phyloP scores from a whole-genome alignment of 176 grass and related monocot species.

The Poa annua region DNA sequence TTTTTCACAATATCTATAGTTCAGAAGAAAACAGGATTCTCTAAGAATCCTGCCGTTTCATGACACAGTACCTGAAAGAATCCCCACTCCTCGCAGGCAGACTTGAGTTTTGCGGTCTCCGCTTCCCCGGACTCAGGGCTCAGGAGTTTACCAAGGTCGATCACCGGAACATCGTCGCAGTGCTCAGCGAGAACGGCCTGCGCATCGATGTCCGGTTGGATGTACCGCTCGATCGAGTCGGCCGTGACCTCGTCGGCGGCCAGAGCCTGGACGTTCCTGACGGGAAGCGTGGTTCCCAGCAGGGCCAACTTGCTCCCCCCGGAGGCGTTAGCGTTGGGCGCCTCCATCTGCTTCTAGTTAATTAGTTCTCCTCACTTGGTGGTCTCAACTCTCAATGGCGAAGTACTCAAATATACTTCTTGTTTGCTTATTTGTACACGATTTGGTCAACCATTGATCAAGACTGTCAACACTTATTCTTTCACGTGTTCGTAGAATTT shows the following conservation, averaged over 20 bases:
- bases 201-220: slow-evolving; percentile 35
- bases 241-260: slow-evolving; percentile 17
- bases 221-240: slow-evolving; percentile 38
- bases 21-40: neutral
- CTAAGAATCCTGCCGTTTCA: neutral
- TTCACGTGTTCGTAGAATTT: too few species aligned
- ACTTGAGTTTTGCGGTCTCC: slow-evolving; percentile 42
- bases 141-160: slow-evolving; percentile 45
- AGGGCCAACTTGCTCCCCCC: neutral
- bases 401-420: too few species aligned
- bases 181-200: neutral
- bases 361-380: too few species aligned
- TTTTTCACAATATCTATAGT: neutral
- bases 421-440: too few species aligned
- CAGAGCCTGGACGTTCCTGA: slow-evolving; percentile 60
- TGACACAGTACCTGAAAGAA: slow-evolving; percentile 55
- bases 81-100: slow-evolving; percentile 60
- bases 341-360: neutral
- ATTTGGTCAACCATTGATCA: too few species aligned
- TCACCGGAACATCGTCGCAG: slow-evolving; percentile 32
- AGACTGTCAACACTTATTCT: too few species aligned
- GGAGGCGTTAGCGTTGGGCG: neutral
- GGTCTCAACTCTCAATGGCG: too few species aligned
- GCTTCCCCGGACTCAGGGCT: neutral
- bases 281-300: neutral